A percentile compares a stretch with the other conserved stretches of the same genome.
Conservation (phyloP, 495 filamentous ascomycete genomes). For the Parachaetomium inaequale region DNA sequence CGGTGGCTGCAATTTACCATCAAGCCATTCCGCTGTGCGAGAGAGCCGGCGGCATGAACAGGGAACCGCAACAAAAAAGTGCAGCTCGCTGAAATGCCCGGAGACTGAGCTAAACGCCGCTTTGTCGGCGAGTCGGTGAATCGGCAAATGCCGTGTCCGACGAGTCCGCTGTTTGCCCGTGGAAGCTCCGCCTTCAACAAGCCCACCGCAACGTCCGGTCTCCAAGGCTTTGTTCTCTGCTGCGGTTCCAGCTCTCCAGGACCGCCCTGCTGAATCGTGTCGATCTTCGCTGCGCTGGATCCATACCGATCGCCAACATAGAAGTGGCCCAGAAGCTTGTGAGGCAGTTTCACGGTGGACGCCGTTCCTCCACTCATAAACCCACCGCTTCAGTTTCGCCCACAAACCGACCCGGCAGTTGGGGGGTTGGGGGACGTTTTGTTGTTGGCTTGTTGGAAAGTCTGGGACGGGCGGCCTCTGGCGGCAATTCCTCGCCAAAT, state of each 20-base stretch:
- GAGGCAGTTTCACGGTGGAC: constrained; percentile 2
- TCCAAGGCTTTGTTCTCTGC: no score
- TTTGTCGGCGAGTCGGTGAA: neutral
- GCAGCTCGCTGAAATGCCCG: no score
- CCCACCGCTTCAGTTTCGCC: neutral
- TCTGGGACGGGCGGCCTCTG: neutral
- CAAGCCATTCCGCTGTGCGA: no score
- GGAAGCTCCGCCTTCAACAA: neutral
- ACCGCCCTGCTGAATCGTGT: neutral
- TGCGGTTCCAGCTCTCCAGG: neutral
- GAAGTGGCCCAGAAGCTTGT: neutral
- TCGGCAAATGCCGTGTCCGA: neutral
- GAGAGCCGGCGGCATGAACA: neutral
- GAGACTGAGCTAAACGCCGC: neutral
- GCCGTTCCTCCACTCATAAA: neutral
- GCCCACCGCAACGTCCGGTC: neutral
- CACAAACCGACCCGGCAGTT: no score
- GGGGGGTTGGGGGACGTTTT: neutral
- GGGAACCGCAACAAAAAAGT: neutral
- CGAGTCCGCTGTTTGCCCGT: neutral
- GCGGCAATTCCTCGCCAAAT: neutral
- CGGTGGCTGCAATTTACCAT: neutral
- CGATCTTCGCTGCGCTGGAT: neutral
- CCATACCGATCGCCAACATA: neutral
- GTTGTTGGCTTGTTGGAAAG: neutral